Base-by-base conservation (phyloP, 2,329 filamentous ascomycete species). In the Sarocladium strictum region DNA sequence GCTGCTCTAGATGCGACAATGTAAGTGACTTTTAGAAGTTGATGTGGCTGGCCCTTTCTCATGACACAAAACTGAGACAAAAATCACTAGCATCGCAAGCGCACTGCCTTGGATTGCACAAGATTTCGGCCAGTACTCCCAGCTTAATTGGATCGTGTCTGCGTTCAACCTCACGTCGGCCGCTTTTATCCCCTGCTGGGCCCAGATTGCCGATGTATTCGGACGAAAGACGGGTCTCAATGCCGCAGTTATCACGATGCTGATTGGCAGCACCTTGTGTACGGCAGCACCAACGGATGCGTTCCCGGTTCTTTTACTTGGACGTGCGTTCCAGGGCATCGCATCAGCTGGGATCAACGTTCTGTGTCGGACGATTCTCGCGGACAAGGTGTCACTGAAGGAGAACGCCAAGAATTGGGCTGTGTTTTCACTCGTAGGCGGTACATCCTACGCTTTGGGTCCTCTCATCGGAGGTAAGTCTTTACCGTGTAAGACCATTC, bases 81-180 rank as follows among this genome's bases (percentile, higher is more conserved):
- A 21, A 21, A 7, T 19, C 33, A 49, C 2, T n/a, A 70, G 68
- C 12, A 66, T 71, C 32, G 68, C 69, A 4, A 70, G 67, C 27
- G 69, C 69, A 3, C 57, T 71, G 21, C 68, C 68, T 0, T 81
- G 77, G 58, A 87, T 89, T 49, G 84, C 84, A 2, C 73, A 77
- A 1, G 80, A 87, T 62, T 88, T 88, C 65, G 77, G 75, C 57
- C 64, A 82, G 62, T 63, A 82, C 3, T 74, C 78, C 17, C 78
- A 85, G 60, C 72, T 86, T 2, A 87, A 85, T 62, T 87, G 84
- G 83, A 85, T 89, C 62, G 79, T 87, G 17, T 84, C 85, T 0
- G 75, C 83, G 6, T 89, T 87, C 67, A 87, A 84, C 53, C 71
- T 89, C 14, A 85, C 83, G 0, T 81, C 81, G 0, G 84, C 85